These are phyloP conservation scores for Linanthus parryae DNA, from an alignment of 148 eudicot genomes.

Conservation along the genomic window DNA sequence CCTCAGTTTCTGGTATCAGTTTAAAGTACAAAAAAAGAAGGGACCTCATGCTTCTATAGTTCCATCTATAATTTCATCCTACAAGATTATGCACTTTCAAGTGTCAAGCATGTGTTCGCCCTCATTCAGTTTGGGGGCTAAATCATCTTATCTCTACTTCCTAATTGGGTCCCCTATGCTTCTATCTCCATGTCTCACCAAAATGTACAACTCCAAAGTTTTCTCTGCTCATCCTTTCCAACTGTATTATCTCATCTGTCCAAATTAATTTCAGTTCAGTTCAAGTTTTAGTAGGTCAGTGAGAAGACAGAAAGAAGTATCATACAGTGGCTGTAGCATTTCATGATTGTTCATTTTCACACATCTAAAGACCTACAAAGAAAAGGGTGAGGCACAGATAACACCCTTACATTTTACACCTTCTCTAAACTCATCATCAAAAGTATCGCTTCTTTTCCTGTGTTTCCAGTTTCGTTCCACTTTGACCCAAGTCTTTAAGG, in stretches of 20 bases:
- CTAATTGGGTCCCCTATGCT: conserved; percentile 13
- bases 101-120: conserved; percentile 31
- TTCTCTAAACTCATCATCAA: too few relatives aligned
- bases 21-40: conserved; percentile 24
- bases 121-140: conserved; percentile 7
- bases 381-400: too few relatives aligned
- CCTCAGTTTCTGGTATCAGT: conserved; percentile 22
- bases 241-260: conserved; percentile 15
- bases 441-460: too few relatives aligned
- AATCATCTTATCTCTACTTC: neutral
- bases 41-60: conserved; percentile 23
- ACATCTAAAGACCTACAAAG: too few relatives aligned
- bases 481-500: too few relatives aligned
- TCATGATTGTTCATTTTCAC: too few relatives aligned
- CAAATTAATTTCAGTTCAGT: neutral
- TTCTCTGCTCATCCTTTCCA: conserved; percentile 16
- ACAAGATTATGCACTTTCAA: conserved; percentile 13
- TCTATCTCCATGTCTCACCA: conserved; percentile 4
- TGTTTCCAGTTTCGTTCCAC: too few relatives aligned
- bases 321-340: too few relatives aligned
- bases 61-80: conserved; percentile 13
- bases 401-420: too few relatives aligned
- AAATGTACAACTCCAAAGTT: conserved; percentile 6
- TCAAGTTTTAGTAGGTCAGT: conserved; percentile 2
- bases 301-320: conserved; percentile 12